phyloP scores from a whole-genome alignment of 129 eudicot genomes.

The Centrapalus pauciflorus region DNA sequence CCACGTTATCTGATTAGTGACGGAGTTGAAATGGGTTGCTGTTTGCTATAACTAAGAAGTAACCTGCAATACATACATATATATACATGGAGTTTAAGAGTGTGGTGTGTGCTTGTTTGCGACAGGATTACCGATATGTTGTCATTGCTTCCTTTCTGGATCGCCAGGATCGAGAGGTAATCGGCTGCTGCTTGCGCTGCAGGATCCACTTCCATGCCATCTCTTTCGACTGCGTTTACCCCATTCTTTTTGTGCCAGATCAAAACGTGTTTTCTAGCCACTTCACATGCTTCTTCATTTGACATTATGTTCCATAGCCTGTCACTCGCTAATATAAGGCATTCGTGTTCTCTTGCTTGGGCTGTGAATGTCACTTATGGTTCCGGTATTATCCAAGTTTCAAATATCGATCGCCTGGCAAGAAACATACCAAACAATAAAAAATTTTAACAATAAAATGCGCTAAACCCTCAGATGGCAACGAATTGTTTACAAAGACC shows the following conservation, averaged over 20 bases:
- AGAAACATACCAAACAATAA: background rate
- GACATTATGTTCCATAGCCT: constrained; percentile 66
- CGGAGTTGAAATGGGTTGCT: no score
- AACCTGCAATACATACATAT: no score
- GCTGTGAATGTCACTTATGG: constrained; percentile 48
- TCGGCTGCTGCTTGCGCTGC: constrained; percentile 70
- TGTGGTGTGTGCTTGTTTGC: no score
- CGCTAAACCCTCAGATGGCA: constrained; percentile 63
- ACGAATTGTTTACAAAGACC: no score
- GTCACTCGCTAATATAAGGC: constrained; percentile 59
- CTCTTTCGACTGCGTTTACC: constrained; percentile 12
- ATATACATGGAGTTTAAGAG: no score
- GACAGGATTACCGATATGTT: constrained; percentile 58
- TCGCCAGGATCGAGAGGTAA: constrained; percentile 48
- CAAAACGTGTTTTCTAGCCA: constrained; percentile 47
- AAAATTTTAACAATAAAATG: constrained; percentile 19
- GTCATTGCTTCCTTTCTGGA: constrained; percentile 62
- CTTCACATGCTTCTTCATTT: no score
- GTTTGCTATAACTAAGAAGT: no score
- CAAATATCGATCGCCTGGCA: constrained; percentile 65
- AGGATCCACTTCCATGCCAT: constrained; percentile 39
- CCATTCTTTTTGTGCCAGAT: constrained; percentile 70
- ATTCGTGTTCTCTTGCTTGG: constrained; percentile 56
- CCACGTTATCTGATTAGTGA: no score
- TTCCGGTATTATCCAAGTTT: constrained; percentile 56